Evolutionary conservation across 371 early-diverging fungal genomes (phyloP).

Genomic region (Zychaea mexicana): DNA sequence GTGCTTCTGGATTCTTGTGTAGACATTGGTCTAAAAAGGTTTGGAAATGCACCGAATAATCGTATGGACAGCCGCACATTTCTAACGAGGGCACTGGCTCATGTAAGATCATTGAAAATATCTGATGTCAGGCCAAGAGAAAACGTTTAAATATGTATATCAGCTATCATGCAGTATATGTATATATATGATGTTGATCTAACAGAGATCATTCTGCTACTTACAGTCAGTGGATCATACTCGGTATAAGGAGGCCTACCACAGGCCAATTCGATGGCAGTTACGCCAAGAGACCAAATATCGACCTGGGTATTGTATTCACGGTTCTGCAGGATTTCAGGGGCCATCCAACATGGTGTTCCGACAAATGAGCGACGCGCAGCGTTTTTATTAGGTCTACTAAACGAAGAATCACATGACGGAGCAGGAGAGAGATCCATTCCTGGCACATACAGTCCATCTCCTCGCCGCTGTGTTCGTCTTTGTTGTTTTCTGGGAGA

Average conservation of each 20-base stretch:
- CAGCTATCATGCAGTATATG: too few relatives aligned
- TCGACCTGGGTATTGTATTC: slow-evolving; percentile 80
- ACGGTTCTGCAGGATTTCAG: slow-evolving; percentile 81
- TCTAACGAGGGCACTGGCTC: slow-evolving; percentile 34
- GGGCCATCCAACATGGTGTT: slow-evolving; percentile 92
- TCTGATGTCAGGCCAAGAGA: too few relatives aligned
- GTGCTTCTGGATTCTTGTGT: slow-evolving; percentile 64
- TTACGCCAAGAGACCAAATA: slow-evolving; percentile 95
- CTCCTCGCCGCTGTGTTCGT: not conserved
- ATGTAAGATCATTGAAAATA: slow-evolving; percentile 38
- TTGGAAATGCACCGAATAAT: slow-evolving; percentile 17
- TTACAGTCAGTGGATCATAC: slow-evolving; percentile 80
- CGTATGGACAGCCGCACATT: slow-evolving; percentile 4
- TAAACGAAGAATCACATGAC: slow-evolving; percentile 5
- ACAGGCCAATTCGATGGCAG: slow-evolving; percentile 91
- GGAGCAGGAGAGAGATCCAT: not conserved
- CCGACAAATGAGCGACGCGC: slow-evolving; percentile 62
- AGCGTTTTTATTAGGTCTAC: slow-evolving; percentile 25
- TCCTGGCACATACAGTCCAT: not conserved
- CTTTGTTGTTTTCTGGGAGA: not conserved
- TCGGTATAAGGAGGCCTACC: slow-evolving; percentile 93
- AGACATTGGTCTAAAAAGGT: slow-evolving; percentile 47
- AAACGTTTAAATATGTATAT: too few relatives aligned
- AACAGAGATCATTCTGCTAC: not conserved
- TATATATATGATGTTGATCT: too few relatives aligned